Conservation (phyloP, 805 yeast genomes). For the Barnettozyma californica region DNA sequence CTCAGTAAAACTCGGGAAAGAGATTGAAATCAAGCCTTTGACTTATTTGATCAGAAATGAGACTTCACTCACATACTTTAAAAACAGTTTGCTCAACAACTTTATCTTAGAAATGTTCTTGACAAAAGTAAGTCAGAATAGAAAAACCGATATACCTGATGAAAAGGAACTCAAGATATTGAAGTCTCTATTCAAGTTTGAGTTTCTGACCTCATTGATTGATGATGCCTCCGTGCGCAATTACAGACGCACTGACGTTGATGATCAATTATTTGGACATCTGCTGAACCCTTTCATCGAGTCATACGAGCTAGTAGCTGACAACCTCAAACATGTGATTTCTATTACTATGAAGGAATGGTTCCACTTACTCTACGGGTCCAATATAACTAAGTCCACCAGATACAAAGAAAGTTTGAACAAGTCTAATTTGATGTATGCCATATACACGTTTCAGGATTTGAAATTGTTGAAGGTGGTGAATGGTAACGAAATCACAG, state of each 20-base stretch:
- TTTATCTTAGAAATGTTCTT: constrained; percentile 19
- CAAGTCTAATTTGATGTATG: constrained; percentile 21
- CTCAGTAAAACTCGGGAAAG: neutral
- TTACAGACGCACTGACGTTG: neutral
- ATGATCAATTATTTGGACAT: constrained; percentile 10
- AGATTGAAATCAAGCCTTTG: constrained; percentile 4
- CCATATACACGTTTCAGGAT: constrained; percentile 18
- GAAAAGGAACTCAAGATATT: constrained; percentile 1
- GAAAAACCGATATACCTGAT: neutral
- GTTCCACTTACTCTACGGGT: constrained; percentile 19
- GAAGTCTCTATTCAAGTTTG: constrained; percentile 14
- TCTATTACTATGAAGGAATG: constrained; percentile 15
- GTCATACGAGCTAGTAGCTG: constrained; percentile 19
- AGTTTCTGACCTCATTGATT: constrained; percentile 16
- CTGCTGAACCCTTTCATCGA: constrained; percentile 20
- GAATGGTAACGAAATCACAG: constrained; percentile 11
- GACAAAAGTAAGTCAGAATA: constrained; percentile 2
- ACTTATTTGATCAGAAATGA: constrained; percentile 14
- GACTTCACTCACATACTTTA: constrained; percentile 18
- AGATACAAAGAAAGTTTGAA: constrained; percentile 19
- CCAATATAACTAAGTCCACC: constrained; percentile 8
- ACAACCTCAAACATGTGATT: constrained; percentile 14
- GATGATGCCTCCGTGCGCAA: constrained; percentile 2
- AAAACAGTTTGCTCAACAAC: constrained; percentile 18
- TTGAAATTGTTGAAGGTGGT: constrained; percentile 12